Evolutionary conservation across 78 protist genomes (phyloP).

Genomic region (Dictyostelium citrinum): DNA sequence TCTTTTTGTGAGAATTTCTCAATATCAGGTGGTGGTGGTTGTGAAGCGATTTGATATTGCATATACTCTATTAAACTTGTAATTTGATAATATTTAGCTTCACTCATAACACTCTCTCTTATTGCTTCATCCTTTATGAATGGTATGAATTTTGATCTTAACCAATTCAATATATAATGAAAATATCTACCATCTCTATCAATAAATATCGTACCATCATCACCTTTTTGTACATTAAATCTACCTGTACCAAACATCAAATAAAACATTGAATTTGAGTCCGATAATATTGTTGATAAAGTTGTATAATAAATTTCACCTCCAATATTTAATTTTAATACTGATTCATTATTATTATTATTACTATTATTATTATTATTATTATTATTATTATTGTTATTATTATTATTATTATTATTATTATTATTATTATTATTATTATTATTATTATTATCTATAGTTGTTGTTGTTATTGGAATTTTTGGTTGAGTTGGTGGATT

Average conservation of each 20-base stretch:
- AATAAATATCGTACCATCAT: conserved; percentile 60
- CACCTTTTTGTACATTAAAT: conserved; percentile 24
- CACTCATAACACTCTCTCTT: conserved; percentile 13
- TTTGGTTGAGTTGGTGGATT: background rate
- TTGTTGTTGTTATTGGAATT: background rate
- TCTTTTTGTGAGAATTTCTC: conserved; percentile 55
- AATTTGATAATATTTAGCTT: conserved; percentile 48
- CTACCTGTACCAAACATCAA: conserved; percentile 70
- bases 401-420: too few species aligned
- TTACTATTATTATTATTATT: too few species aligned
- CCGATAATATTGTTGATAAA: conserved; percentile 21
- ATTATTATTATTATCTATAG: background rate
- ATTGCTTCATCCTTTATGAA: background rate
- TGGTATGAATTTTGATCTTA: conserved; percentile 25
- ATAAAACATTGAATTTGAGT: conserved; percentile 61
- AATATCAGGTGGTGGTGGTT: background rate
- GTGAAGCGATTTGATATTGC: background rate
- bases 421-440: too few species aligned
- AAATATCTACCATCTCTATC: conserved; percentile 71
- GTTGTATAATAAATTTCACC: conserved; percentile 44
- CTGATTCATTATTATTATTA: background rate
- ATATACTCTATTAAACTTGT: conserved; percentile 7
- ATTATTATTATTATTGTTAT: too few species aligned
- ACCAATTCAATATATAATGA: conserved; percentile 61
- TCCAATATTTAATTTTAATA: conserved; percentile 61